Evolutionary conservation across 441 rosid genomes (phyloP).

Genomic region (Populus tomentosa): DNA sequence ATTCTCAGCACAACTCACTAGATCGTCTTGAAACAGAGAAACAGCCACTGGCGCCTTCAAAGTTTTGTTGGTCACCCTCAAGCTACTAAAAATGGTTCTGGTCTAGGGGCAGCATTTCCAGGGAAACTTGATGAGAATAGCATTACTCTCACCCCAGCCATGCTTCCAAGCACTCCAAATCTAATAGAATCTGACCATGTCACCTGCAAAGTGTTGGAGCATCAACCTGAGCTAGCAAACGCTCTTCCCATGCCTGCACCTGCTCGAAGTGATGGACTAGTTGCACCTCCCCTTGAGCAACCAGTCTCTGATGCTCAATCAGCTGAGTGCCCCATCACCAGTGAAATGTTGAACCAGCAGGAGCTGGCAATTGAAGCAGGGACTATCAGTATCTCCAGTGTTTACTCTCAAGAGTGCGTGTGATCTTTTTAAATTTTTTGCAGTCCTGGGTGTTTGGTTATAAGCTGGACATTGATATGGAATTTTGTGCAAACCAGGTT

Average conservation of each 20-base stretch:
- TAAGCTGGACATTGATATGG: slow-evolving; percentile 16
- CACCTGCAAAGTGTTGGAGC: slow-evolving; percentile 41
- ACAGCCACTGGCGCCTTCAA: slow-evolving; percentile 90
- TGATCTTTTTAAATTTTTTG: not conserved
- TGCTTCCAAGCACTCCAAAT: slow-evolving; percentile 43
- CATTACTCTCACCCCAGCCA: slow-evolving; percentile 32
- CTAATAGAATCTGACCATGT: slow-evolving; percentile 49
- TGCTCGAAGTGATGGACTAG: slow-evolving; percentile 33
- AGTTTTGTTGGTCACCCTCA: slow-evolving; percentile 57
- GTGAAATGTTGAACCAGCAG: slow-evolving; percentile 39
- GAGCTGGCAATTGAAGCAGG: slow-evolving; percentile 64
- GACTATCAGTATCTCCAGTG: slow-evolving; percentile 62
- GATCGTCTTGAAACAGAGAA: slow-evolving; percentile 56
- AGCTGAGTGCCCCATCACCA: slow-evolving; percentile 46
- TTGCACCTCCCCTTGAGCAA: slow-evolving; percentile 36
- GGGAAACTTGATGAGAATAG: slow-evolving; percentile 72
- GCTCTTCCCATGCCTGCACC: slow-evolving; percentile 24
- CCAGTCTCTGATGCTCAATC: slow-evolving; percentile 53
- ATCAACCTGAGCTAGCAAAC: slow-evolving; percentile 48
- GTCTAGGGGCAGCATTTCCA: slow-evolving; percentile 45
- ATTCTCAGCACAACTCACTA: slow-evolving; percentile 8
- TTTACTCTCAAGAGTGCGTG: slow-evolving; percentile 16
- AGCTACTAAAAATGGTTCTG: slow-evolving; percentile 63
- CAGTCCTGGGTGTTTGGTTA: not conserved
- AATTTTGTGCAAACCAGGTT: slow-evolving; percentile 44